phyloP scores from a whole-genome alignment of 2,329 filamentous ascomycete genomes.

The Cordyceps farinosa region DNA sequence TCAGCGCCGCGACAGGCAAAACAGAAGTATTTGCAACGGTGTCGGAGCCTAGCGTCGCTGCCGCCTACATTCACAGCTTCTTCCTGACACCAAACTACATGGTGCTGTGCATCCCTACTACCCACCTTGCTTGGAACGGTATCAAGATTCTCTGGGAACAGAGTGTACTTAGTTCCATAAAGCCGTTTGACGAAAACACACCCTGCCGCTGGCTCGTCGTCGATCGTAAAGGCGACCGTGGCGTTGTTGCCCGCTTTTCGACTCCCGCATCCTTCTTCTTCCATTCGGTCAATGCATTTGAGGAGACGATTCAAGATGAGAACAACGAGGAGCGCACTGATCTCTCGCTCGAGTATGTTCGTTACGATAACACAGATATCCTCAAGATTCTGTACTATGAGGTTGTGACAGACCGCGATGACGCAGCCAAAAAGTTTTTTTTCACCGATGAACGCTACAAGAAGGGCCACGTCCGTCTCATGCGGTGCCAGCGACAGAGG shows the following conservation, averaged over 20 bases:
- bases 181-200: conserved; percentile 54
- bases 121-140: conserved; percentile 57
- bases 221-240: conserved; percentile 58
- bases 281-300: conserved; percentile 74
- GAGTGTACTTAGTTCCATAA: conserved; percentile 67
- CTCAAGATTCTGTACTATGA: conserved; percentile 68
- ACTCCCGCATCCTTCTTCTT: conserved; percentile 72
- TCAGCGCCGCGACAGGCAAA: conserved; percentile 58
- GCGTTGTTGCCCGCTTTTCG: conserved; percentile 66
- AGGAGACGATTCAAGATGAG: conserved; percentile 47
- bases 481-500: conserved; percentile 43
- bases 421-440: conserved; percentile 42
- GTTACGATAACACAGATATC: conserved; percentile 62
- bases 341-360: conserved; percentile 62
- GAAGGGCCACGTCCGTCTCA: conserved; percentile 36
- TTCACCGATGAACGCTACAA: conserved; percentile 37
- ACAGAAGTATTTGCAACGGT: conserved; percentile 71
- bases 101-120: conserved; percentile 68
- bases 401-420: conserved; percentile 54
- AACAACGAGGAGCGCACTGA: conserved; percentile 33
- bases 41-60: conserved; percentile 40
- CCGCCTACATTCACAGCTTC: conserved; percentile 80
- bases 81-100: conserved; percentile 70
- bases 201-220: conserved; percentile 70
- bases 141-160: conserved; percentile 59